phyloP scores from a whole-genome alignment of 73 alveolate species.

The Uronychia binucleata region DNA sequence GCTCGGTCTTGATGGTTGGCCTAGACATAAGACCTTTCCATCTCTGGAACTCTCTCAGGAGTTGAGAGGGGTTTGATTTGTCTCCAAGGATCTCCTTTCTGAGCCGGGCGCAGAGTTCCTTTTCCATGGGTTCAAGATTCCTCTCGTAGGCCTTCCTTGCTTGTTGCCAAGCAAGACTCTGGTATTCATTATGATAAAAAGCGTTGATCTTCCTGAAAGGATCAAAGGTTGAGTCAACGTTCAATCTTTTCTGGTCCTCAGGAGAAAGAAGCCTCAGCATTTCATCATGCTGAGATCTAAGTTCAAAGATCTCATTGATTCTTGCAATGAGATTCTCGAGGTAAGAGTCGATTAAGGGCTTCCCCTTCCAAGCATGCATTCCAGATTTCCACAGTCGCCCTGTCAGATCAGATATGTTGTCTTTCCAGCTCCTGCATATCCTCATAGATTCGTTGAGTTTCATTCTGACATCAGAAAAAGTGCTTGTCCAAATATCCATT shows the following conservation, averaged over 20 bases:
- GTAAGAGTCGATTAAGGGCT: slow-evolving; percentile 39
- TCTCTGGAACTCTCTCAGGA: slow-evolving; percentile 82
- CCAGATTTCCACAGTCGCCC: slow-evolving; percentile 46
- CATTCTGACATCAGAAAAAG: slow-evolving; percentile 66
- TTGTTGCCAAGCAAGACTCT: slow-evolving; percentile 48
- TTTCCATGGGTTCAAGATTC: slow-evolving; percentile 60
- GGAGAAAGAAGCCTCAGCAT: slow-evolving; percentile 71
- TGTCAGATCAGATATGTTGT: slow-evolving; percentile 45
- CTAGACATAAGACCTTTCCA: slow-evolving; percentile 88
- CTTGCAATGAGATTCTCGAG: slow-evolving; percentile 53
- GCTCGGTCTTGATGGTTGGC: slow-evolving; percentile 71
- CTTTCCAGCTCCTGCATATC: slow-evolving; percentile 64
- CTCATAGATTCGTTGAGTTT: slow-evolving; percentile 72
- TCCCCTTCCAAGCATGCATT: slow-evolving; percentile 58
- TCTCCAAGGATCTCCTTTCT: slow-evolving; percentile 72
- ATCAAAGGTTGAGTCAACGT: slow-evolving; percentile 66
- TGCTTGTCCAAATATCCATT: slow-evolving; percentile 58
- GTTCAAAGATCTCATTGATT: slow-evolving; percentile 61
- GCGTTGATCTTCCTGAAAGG: slow-evolving; percentile 73
- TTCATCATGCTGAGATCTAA: slow-evolving; percentile 75
- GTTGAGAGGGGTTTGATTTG: slow-evolving; percentile 64
- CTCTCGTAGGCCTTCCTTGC: slow-evolving; percentile 64
- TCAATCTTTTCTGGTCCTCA: slow-evolving; percentile 62
- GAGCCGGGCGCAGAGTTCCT: slow-evolving; percentile 60
- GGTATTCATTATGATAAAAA: slow-evolving; percentile 64